Base-by-base conservation (phyloP, 768 basidiomycete species). In the Podaxis rugospora region DNA sequence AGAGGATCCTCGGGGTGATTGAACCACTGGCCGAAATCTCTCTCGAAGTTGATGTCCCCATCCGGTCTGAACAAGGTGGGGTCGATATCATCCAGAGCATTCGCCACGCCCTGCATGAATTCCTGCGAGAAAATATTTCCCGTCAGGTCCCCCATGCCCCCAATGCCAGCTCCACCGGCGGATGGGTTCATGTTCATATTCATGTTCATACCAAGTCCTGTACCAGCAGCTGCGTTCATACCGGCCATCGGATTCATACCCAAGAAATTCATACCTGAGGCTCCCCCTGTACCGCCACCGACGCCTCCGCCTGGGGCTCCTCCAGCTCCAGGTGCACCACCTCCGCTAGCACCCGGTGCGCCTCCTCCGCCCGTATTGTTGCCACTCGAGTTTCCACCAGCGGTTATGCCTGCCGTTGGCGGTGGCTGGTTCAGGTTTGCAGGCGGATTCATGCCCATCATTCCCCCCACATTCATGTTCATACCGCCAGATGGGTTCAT, bases 1-100 rank as follows among this genome's bases (percentile, higher is more conserved):
- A 77, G 62, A 39, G 72, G 70, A 49, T 82, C 81, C 57, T 86
- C 82, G 5, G 80, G 81, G 13, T 60, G 59, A 68, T 85, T 86
- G 65, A 90, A 89, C 88, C 88, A 90, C 66, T 88, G 85, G 58
- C 86, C 84, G 71, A 90, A 90, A 66, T 89, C 88, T 67, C 86
- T 76, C 70, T 88, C 88, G 64, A 89, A 88, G 67, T 87, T 84
- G 68, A 88, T 72, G 61, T 82, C 76, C 5, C 63, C 68, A 10
- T 73, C 68, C 28, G 76, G 70, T 35, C 70, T 70, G 66, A 83
- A 83, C 28, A 76, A 65, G 23, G 1, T 44, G 40, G 78, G 75
- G 55, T 81, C 82, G 3, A 60, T 59, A 37, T 59, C 65, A 27
- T 60, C 65, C 53, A 63, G 62, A 52, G 65, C 60, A 35, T 59